phyloP scores from a whole-genome alignment of 1,284 basidiomycete genomes.

The Ganoderma multipileum region DNA sequence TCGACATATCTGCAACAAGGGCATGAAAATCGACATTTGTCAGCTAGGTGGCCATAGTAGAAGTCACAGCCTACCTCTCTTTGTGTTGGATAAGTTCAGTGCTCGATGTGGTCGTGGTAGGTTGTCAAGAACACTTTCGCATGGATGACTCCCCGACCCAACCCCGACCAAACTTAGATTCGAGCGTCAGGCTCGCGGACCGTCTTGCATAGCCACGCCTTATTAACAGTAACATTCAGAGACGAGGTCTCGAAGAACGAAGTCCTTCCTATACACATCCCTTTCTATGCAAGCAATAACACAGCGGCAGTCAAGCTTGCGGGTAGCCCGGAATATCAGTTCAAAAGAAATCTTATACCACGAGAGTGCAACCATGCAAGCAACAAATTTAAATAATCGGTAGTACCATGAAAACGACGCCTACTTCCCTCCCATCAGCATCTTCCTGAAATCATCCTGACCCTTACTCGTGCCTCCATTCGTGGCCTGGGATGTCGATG shows the following conservation, averaged over 20 bases:
- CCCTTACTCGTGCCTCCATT: conserved; percentile 49
- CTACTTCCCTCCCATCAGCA: conserved; percentile 54
- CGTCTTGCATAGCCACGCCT: not conserved
- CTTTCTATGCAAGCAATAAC: too few species aligned
- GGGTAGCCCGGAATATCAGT: not conserved
- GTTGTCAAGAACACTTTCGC: not conserved
- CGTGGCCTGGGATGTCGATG: conserved; percentile 23
- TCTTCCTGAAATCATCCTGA: conserved; percentile 84
- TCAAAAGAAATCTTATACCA: not conserved
- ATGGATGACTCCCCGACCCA: not conserved
- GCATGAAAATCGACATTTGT: not conserved
- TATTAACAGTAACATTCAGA: not conserved
- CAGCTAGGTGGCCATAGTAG: not conserved
- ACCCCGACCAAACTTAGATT: not conserved
- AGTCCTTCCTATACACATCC: not conserved
- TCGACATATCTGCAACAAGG: conserved; percentile 55
- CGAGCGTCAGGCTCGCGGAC: not conserved
- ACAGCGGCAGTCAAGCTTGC: too few species aligned
- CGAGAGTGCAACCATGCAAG: not conserved
- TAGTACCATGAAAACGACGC: not conserved
- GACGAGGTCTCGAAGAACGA: not conserved
- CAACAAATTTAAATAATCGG: too few species aligned
- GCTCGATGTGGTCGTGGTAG: not conserved
- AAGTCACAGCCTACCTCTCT: not conserved
- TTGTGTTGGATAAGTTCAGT: not conserved